Evolutionary conservation across 139 green algal genomes (phyloP), one percentile per base, ranked within the genome.

Genomic region (Gonium pectorale): DNA sequence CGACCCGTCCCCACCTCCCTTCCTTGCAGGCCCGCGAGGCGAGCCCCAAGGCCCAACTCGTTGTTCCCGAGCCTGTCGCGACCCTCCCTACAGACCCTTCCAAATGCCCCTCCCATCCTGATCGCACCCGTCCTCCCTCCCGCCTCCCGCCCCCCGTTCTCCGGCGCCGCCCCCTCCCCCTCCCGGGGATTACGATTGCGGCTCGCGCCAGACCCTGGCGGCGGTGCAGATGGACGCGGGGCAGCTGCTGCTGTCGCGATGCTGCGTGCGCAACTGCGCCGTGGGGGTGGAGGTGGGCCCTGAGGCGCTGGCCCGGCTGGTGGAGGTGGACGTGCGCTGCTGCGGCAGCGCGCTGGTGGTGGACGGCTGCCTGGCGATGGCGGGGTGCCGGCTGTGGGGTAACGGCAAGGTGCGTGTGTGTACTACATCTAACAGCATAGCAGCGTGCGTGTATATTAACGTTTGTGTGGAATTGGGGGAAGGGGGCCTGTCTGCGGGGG

Each of bases 361-460:
- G 79, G 79, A 85, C 35, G 79, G 79, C 21, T 85, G 79, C 79
- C 64, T 85, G 46, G 79, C 79, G 9, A 15, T 43, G 49, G 49
- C 35, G 46, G 5, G 38, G 35, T 75, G 63, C 79, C 40, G 79
- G 64, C 64, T 85, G 46, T 85, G 79, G 79, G 79, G 79, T 27
- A 85, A 85, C 79, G 63, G 49, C 24, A 85, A 77, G 64, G 79
- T 85, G 46, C 3, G 79, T n/a, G n/a, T n/a, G n/a, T n/a, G n/a
- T n/a, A n/a, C n/a, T n/a, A n/a, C n/a, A n/a, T n/a, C n/a, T n/a
- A n/a, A n/a, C n/a, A n/a, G n/a, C n/a, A n/a, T n/a, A n/a, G n/a
- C n/a, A n/a, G n/a, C n/a, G n/a, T n/a, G n/a, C n/a, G n/a, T n/a
- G n/a, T n/a, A n/a, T n/a, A n/a, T n/a, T n/a, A n/a, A n/a, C n/a